phyloP scores from a whole-genome alignment of 345 rosid genomes.

The Passiflora organensis region DNA sequence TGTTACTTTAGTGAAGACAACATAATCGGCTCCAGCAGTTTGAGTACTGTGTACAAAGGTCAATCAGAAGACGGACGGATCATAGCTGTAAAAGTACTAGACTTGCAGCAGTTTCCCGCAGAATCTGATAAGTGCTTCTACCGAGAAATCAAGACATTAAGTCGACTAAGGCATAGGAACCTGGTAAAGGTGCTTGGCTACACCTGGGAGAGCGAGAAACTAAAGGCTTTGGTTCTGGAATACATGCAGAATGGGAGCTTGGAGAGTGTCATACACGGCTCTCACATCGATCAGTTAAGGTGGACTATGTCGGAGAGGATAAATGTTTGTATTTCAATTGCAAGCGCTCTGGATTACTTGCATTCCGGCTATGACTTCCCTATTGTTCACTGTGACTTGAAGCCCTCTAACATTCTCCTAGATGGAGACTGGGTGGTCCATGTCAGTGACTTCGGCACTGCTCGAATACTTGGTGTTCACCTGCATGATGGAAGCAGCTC shows the following conservation, averaged over 20 bases:
- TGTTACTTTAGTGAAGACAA: constrained; percentile 44
- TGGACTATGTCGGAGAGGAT: constrained; percentile 49
- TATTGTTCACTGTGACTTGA: constrained; percentile 78
- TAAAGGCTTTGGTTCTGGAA: constrained; percentile 70
- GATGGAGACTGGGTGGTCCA: constrained; percentile 59
- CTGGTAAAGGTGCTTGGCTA: constrained; percentile 72
- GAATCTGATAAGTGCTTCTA: constrained; percentile 71
- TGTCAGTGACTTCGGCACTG: constrained; percentile 97
- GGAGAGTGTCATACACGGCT: constrained; percentile 48
- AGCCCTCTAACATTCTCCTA: constrained; percentile 77
- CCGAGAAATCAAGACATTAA: constrained; percentile 66
- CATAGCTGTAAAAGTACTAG: constrained; percentile 70
- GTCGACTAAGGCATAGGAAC: constrained; percentile 67
- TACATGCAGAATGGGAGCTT: constrained; percentile 80
- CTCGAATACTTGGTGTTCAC: constrained; percentile 63
- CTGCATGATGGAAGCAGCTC: constrained; percentile 42
- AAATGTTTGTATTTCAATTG: constrained; percentile 47
- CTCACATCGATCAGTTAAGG: constrained; percentile 25
- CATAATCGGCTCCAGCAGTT: constrained; percentile 62
- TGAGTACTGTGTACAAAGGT: constrained; percentile 85
- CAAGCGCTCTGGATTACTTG: constrained; percentile 67
- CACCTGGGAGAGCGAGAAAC: constrained; percentile 79
- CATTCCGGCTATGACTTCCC: constrained; percentile 73
- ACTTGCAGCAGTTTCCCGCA: constrained; percentile 57
- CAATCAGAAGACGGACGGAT: constrained; percentile 48